Base-by-base conservation (phyloP, 176 grass and related monocot species). In the Luzula sylvatica region DNA sequence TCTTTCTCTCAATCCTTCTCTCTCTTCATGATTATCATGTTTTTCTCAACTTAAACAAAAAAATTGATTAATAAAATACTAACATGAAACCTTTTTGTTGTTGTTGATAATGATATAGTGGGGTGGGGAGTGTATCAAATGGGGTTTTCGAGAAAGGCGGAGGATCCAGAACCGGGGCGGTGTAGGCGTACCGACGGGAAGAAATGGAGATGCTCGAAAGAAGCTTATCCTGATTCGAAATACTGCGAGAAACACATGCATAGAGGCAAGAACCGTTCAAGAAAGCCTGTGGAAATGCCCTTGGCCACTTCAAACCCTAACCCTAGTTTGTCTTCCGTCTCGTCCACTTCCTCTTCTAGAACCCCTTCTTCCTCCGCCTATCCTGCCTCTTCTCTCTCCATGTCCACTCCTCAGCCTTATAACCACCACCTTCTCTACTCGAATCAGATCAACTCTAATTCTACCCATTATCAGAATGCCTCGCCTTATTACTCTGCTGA, bases 231-330 rank as follows among this genome's bases (percentile, higher is more conserved):
- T 8, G 83, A 95, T 67, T 95, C 89, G 23, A 95, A 95, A 72
- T 95, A 95, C 70, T 95, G 89, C 35, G 89, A 95, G 80, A 88
- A 88, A 57, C 89, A 95, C 70, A 95, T 95, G 80, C 89, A 95
- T 80, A 75, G 89, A 12, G 89, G 89, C 57, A 95, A 88, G 70
- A 85, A 88, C 74, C 89, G 89, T 88, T 95, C 89, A 95, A 95
- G 89, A 95, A 95, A 95, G 89, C 80, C 89, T 88, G 89, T 95
- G 89, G 89, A 88, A 95, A 88, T 95, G 83, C 81, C 80, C 76
- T 75, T 87, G 52, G 75, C 79, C 73, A 77, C 72, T 44, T 53
- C 72, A 12, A 48, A 56, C 41, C 30, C 83, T 1, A 28, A 73
- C 46, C 46, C 74, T 23, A 28, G 72, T 2, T 46, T 48, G 52